phyloP scores from a whole-genome alignment of 2,329 filamentous ascomycete genomes.

The Xylariaceae sp. region DNA sequence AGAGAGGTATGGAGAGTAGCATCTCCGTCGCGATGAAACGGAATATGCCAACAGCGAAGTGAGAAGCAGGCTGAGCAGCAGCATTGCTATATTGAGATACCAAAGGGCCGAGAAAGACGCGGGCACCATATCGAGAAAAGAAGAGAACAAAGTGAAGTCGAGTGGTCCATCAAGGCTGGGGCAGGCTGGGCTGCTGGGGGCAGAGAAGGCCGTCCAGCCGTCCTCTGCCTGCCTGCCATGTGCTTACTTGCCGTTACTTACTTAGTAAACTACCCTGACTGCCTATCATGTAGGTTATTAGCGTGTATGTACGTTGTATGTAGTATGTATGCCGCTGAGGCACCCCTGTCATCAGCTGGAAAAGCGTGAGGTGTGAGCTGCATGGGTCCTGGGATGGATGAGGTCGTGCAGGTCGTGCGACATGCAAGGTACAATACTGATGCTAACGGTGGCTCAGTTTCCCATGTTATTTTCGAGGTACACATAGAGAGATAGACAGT shows the following conservation, averaged over 20 bases:
- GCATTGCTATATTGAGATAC: constrained; percentile 47
- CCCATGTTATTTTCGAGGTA: constrained; percentile 24
- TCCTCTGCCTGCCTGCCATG: constrained; percentile 23
- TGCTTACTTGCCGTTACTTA: too few relatives aligned
- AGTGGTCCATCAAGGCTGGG: constrained; percentile 22
- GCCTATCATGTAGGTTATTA: constrained; percentile 17
- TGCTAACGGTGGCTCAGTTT: constrained; percentile 26
- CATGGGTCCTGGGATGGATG: constrained; percentile 20
- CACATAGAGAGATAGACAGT: constrained; percentile 9
- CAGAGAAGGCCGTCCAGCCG: constrained; percentile 17
- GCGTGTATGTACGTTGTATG: too few relatives aligned
- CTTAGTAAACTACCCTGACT: too few relatives aligned
- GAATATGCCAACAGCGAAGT: constrained; percentile 39
- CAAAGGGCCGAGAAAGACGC: constrained; percentile 35
- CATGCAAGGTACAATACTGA: constrained; percentile 23
- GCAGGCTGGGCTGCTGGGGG: constrained; percentile 16
- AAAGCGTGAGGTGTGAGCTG: constrained; percentile 8
- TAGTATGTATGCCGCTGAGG: constrained; percentile 7
- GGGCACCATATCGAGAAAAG: constrained; percentile 32
- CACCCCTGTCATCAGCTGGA: constrained; percentile 26
- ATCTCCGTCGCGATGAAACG: constrained; percentile 43
- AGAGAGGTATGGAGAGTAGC: constrained; percentile 36
- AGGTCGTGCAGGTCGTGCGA: constrained; percentile 12
- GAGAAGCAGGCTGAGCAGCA: constrained; percentile 38
- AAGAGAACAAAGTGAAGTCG: constrained; percentile 24